phyloP scores from a whole-genome alignment of 139 green algal species.

The Tetradesmus lagerheimii region DNA sequence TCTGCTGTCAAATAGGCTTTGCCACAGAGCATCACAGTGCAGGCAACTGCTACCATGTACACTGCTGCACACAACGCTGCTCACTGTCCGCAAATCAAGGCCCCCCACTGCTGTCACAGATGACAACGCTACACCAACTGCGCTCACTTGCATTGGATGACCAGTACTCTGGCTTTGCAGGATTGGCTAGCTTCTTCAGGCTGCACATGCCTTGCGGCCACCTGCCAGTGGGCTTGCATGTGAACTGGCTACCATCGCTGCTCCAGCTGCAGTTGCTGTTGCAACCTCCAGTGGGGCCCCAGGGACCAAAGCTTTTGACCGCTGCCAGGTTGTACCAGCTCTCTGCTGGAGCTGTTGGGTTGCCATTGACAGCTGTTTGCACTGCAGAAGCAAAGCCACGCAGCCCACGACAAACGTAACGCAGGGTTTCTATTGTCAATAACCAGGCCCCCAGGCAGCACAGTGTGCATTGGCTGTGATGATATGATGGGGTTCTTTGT shows the following conservation, averaged over 20 bases:
- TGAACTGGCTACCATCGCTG: neutral
- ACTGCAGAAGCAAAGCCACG: neutral
- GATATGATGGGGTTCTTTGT: no score
- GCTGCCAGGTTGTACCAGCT: neutral
- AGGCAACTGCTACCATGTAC: no score
- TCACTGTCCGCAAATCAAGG: no score
- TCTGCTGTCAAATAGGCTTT: no score
- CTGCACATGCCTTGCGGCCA: conserved; percentile 27
- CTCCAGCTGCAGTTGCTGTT: neutral
- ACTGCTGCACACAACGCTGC: no score
- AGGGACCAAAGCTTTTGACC: conserved; percentile 13
- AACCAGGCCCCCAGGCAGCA: no score
- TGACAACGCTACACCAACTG: no score
- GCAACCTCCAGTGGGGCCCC: conserved; percentile 8
- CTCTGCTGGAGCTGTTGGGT: neutral
- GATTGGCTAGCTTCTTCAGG: neutral
- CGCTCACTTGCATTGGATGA: neutral
- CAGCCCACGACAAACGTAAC: neutral
- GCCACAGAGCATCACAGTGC: no score
- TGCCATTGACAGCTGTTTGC: neutral
- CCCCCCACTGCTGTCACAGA: no score
- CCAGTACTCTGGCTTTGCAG: conserved; percentile 14
- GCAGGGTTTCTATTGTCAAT: no score
- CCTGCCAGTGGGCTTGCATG: neutral
- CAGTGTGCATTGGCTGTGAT: no score